phyloP scores from a whole-genome alignment of 129 eudicot genomes.

The Flaveria brownii region DNA sequence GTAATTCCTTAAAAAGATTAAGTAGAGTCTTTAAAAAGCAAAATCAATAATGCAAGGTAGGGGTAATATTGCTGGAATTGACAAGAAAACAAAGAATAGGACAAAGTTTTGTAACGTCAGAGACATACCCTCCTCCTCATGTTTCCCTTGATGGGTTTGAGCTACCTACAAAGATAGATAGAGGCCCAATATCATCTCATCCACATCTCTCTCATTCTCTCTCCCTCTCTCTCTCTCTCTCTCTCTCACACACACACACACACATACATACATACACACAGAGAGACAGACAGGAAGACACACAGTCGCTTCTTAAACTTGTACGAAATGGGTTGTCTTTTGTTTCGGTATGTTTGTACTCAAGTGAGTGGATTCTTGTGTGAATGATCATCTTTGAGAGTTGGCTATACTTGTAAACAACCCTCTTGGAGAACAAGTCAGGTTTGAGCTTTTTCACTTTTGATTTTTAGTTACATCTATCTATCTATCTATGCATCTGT shows the following conservation, averaged over 20 bases:
- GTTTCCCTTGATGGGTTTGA: conserved; percentile 45
- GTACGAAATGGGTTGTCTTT: conserved; percentile 41
- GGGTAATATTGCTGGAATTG: conserved; percentile 28
- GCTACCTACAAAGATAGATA: conserved; percentile 28
- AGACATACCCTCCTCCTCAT: conserved; percentile 39
- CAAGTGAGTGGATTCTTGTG: conserved; percentile 45
- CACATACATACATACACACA: neutral
- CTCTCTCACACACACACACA: conserved; percentile 19
- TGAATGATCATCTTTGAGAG: conserved; percentile 42
- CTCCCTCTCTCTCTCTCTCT: conserved; percentile 30
- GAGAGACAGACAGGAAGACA: neutral
- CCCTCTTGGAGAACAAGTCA: conserved; percentile 37
- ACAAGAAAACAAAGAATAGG: conserved; percentile 59
- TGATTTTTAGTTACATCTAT: conserved; percentile 27
- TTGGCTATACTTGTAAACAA: conserved; percentile 20
- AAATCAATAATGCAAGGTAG: conserved; percentile 42
- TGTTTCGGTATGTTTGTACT: conserved; percentile 40
- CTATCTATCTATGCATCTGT: conserved; percentile 14
- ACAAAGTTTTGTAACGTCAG: conserved; percentile 58
- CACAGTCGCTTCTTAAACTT: conserved; percentile 12
- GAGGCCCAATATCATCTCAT: conserved; percentile 39
- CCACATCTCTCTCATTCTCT: conserved; percentile 30
- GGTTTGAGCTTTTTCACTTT: conserved; percentile 46
- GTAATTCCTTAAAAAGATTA: conserved; percentile 30
- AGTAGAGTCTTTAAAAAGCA: conserved; percentile 42